These are phyloP conservation scores for Penicillium sp. DNA, from an alignment of 2,329 filamentous ascomycete species.

Conservation along the genomic window DNA sequence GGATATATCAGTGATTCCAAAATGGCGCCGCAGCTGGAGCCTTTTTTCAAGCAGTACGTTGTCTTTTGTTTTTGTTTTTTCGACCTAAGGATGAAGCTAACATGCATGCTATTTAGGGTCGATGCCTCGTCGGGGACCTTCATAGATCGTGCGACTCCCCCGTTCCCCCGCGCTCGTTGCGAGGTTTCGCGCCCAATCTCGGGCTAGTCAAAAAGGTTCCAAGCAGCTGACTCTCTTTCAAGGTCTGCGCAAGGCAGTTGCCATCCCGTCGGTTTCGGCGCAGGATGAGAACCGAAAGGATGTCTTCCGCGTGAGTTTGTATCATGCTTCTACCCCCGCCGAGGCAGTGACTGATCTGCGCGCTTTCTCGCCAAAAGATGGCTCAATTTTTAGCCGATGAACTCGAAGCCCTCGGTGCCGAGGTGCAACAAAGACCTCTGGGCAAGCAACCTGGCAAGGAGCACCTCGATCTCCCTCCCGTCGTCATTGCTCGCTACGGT, in stretches of 20 bases:
- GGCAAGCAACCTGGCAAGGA: constrained; percentile 92
- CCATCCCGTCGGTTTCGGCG: constrained; percentile 92
- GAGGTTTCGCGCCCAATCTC: neutral
- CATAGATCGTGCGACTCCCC: constrained; percentile 65
- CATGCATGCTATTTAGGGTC: constrained; percentile 49
- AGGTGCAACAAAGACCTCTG: constrained; percentile 80
- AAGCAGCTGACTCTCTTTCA: constrained; percentile 3
- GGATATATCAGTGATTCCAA: constrained; percentile 52
- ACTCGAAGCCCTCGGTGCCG: constrained; percentile 78
- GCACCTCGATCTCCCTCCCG: constrained; percentile 85
- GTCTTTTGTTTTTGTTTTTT: neutral
- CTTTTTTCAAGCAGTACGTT: constrained; percentile 77
- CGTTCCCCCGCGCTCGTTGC: neutral
- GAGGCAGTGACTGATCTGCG: neutral
- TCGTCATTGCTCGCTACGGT: constrained; percentile 88
- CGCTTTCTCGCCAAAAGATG: constrained; percentile 57
- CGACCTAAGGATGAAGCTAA: neutral
- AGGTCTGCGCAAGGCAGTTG: constrained; percentile 80
- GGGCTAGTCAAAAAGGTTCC: constrained; percentile 6
- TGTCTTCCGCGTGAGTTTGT: constrained; percentile 69
- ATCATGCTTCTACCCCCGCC: neutral
- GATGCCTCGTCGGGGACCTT: constrained; percentile 75
- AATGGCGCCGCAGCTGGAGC: constrained; percentile 88
- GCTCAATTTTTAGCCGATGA: constrained; percentile 83
- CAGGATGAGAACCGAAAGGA: constrained; percentile 85